Evolutionary conservation across 257 asterid species (phyloP), one percentile per base, ranked within the genome.

Genomic region (Misopates orontium): DNA sequence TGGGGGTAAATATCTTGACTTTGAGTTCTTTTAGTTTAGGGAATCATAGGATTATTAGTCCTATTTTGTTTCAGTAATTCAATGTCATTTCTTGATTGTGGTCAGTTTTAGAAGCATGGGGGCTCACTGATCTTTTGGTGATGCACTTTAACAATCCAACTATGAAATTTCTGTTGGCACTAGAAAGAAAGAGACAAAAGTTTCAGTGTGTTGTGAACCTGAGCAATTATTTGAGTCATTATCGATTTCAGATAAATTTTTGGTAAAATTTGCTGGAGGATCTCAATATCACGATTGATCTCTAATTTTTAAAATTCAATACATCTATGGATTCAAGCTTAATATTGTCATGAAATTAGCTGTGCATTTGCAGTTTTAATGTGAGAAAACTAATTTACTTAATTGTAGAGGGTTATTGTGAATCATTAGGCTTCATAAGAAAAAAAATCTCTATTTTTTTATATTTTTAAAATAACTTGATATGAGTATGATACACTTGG

Each of bases 1-100:
- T 58, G 95, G 82, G 62, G 96, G 96, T 81, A 89, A 87, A 82
- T 89, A 71, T 81, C 82, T 89, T 56, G 96, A 89, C 74, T 89
- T 89, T 44, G 96, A 86, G 89, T 89, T 89, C 92, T 89, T 89
- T 77, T 86, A 86, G 86, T 62, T 62, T 68, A 32, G 58, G 70
- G 67, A 44, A 32, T 66, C 21, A 18, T 58, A 47, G 73, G 40
- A 45, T 71, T 52, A 40, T 73, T 42, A 36, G 61, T 66, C 22
- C 25, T 52, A 31, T 60, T 74, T 65, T 71, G 60, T 56, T 41
- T 42, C 44, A 65, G 56, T n/a, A n/a, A n/a, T n/a, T n/a, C n/a
- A n/a, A n/a, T 60, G 23, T 25, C 14, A 4, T 55, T 52, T 28
- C 64, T 66, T 68, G 65, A 68, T 66, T 49, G 10, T 21, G 54